phyloP scores from a whole-genome alignment of 768 basidiomycete genomes.

The Auricularia sp. region DNA sequence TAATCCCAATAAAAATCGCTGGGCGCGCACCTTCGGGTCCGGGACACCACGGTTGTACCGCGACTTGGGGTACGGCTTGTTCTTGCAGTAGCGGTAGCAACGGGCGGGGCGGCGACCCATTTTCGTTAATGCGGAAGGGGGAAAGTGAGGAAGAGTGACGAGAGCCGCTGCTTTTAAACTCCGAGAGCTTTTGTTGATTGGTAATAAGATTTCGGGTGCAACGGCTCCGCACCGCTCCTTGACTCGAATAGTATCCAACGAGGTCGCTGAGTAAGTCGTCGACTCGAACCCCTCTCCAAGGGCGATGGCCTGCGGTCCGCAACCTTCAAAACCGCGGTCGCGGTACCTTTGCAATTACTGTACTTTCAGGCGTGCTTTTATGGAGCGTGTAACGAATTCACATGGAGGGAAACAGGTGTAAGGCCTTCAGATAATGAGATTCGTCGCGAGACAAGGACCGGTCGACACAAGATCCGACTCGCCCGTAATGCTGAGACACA shows the following conservation, averaged over 20 bases:
- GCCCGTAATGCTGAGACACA: no score
- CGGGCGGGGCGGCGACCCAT: constrained; percentile 98
- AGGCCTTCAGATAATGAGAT: no score
- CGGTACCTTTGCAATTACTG: no score
- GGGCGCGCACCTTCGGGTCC: constrained; percentile 67
- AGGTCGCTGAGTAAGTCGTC: background rate
- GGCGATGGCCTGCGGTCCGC: no score
- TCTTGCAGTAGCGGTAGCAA: constrained; percentile 99
- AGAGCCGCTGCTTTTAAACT: background rate
- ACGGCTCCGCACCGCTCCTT: background rate
- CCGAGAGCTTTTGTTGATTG: background rate
- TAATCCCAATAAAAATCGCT: background rate
- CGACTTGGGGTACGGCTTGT: constrained; percentile 96
- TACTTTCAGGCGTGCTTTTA: no score
- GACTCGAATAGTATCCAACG: background rate
- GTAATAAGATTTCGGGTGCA: background rate
- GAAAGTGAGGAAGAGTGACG: background rate
- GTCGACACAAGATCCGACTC: no score
- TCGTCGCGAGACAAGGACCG: no score
- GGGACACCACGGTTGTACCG: constrained; percentile 98
- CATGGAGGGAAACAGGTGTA: no score
- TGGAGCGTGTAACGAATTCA: no score
- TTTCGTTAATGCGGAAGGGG: constrained; percentile 16
- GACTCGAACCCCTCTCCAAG: background rate
- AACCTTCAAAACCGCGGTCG: no score